Evolutionary conservation across 805 yeast genomes (phyloP).

Genomic region (Priceomyces carsonii): DNA sequence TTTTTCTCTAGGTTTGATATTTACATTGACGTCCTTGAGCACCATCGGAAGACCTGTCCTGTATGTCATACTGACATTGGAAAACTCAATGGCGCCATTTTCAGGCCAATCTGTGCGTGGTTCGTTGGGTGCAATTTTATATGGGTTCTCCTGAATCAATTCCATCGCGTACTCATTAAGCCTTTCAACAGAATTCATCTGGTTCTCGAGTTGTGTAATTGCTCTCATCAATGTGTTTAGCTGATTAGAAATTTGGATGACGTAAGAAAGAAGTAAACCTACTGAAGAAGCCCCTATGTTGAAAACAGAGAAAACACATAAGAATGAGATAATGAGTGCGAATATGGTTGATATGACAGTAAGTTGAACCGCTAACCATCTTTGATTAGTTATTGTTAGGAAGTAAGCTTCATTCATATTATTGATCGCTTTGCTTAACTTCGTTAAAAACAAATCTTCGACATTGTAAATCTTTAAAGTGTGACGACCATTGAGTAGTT

Average conservation of each 20-base stretch:
- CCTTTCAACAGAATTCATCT: slow-evolving; percentile 77
- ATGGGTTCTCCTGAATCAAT: slow-evolving; percentile 65
- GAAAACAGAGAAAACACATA: slow-evolving; percentile 20
- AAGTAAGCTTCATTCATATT: slow-evolving; percentile 67
- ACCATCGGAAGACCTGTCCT: slow-evolving; percentile 59
- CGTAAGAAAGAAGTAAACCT: slow-evolving; percentile 68
- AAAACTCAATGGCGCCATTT: slow-evolving; percentile 45
- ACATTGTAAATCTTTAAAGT: slow-evolving; percentile 62
- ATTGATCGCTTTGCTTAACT: slow-evolving; percentile 50
- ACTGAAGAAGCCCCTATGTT: slow-evolving; percentile 53
- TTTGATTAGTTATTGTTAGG: slow-evolving; percentile 61
- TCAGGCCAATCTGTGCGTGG: slow-evolving; percentile 51
- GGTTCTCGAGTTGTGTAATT: slow-evolving; percentile 71
- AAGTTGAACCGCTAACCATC: slow-evolving; percentile 67
- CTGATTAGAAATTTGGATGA: slow-evolving; percentile 55
- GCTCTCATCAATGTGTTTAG: slow-evolving; percentile 64
- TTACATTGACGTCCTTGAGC: slow-evolving; percentile 42
- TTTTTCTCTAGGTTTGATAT: slow-evolving; percentile 56
- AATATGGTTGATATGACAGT: slow-evolving; percentile 54
- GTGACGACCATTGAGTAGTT: slow-evolving; percentile 61
- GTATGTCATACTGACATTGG: slow-evolving; percentile 49
- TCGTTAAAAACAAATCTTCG: slow-evolving; percentile 44
- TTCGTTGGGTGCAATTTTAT: slow-evolving; percentile 41
- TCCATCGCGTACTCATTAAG: slow-evolving; percentile 61
- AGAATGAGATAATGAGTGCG: slow-evolving; percentile 48